These are phyloP conservation scores for Neltuma alba DNA, from an alignment of 306 rosid species.

Conservation along the genomic window DNA sequence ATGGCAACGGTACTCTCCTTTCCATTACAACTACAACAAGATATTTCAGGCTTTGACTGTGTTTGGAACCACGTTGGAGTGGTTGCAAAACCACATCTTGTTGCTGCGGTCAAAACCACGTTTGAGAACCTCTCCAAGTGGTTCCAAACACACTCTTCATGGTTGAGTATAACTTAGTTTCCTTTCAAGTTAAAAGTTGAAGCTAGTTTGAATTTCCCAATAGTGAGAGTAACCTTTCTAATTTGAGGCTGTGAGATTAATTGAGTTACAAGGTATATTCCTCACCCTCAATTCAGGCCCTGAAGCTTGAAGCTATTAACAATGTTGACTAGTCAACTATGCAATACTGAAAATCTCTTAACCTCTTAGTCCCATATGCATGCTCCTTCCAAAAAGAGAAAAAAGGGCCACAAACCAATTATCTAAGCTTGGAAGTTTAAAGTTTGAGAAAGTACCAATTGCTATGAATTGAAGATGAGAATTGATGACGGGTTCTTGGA, in stretches of 20 bases:
- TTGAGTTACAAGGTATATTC: neutral
- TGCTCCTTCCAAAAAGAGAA: neutral
- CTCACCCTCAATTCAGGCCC: constrained; percentile 16
- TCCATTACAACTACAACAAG: neutral
- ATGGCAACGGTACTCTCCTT: neutral
- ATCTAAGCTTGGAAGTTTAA: neutral
- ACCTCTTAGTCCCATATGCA: neutral
- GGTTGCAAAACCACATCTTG: neutral
- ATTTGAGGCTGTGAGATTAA: neutral
- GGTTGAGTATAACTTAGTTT: neutral
- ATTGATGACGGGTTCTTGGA: constrained; percentile 26
- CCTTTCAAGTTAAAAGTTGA: neutral
- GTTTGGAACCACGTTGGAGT: neutral
- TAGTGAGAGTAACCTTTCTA: neutral
- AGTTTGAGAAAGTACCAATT: constrained; percentile 32
- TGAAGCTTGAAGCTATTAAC: neutral
- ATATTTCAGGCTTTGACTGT: neutral
- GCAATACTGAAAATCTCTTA: neutral
- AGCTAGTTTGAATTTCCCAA: neutral
- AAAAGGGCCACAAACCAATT: neutral
- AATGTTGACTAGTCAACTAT: neutral
- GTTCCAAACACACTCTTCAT: neutral
- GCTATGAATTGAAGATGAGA: constrained; percentile 22
- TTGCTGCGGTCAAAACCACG: neutral
- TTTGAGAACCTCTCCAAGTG: neutral